phyloP scores from a whole-genome alignment of 108 stramenopile genomes.

The Nitzschia sp. region DNA sequence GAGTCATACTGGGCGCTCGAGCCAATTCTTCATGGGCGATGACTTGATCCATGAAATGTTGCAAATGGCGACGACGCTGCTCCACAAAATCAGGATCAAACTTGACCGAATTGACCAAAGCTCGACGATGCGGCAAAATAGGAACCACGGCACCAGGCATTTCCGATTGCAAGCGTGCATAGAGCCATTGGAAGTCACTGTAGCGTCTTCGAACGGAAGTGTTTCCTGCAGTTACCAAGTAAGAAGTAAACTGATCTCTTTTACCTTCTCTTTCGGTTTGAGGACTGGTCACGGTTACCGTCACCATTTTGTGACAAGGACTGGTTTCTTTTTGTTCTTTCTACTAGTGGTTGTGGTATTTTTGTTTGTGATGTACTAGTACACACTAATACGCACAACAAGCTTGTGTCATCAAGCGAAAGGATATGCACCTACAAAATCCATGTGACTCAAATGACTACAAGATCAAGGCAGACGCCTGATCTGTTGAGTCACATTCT shows the following conservation, averaged over 20 bases:
- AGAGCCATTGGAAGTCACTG: slow-evolving; percentile 93
- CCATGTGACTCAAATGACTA: too few species aligned
- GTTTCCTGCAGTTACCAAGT: slow-evolving; percentile 53
- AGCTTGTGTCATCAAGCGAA: too few species aligned
- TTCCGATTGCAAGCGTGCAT: slow-evolving; percentile 72
- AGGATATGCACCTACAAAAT: too few species aligned
- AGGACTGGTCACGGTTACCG: slow-evolving; percentile 55
- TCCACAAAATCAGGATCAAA: slow-evolving; percentile 77
- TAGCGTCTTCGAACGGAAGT: slow-evolving; percentile 80
- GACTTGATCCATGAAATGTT: slow-evolving; percentile 72
- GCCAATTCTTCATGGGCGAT: slow-evolving; percentile 77
- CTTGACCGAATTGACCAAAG: slow-evolving; percentile 52
- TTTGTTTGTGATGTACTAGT: too few species aligned
- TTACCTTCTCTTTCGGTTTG: slow-evolving; percentile 65
- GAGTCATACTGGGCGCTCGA: slow-evolving; percentile 62
- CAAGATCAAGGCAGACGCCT: too few species aligned
- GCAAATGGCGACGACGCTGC: slow-evolving; percentile 69
- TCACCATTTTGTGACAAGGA: neutral
- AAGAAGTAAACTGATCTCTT: slow-evolving; percentile 52
- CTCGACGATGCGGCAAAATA: slow-evolving; percentile 84
- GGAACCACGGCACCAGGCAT: slow-evolving; percentile 88
- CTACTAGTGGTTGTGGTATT: neutral
- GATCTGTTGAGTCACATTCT: too few species aligned
- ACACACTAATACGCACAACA: too few species aligned
- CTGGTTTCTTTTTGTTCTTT: neutral